phyloP scores from a whole-genome alignment of 345 rosid species.

The Bretschneidera sinensis region DNA sequence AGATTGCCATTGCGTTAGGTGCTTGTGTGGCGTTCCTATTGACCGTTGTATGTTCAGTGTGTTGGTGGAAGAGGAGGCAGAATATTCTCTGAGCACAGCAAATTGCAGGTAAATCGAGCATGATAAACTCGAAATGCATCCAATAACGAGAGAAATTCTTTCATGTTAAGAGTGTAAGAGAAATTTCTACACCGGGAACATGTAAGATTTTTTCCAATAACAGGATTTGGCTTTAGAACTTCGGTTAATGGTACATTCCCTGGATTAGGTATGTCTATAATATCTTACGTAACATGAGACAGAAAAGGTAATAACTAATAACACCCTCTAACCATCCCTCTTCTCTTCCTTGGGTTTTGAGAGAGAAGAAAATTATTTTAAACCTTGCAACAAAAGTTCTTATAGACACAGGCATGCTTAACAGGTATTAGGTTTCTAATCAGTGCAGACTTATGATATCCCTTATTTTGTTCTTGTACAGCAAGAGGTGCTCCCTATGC shows the following conservation, averaged over 20 bases:
- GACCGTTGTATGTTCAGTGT: slow-evolving; percentile 46
- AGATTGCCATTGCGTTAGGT: slow-evolving; percentile 74
- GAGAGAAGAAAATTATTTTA: not conserved
- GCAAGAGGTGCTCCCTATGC: slow-evolving; percentile 99
- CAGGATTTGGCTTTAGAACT: slow-evolving; percentile 1
- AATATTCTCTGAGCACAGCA: slow-evolving; percentile 86
- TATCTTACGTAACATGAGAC: not conserved
- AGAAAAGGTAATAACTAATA: not conserved
- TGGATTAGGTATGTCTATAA: not conserved
- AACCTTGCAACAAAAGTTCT: not conserved
- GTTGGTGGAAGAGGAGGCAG: slow-evolving; percentile 89
- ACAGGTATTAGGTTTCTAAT: not conserved
- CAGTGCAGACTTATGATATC: slow-evolving; percentile 3
- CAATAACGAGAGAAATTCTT: too few relatives aligned
- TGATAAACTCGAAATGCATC: too few relatives aligned
- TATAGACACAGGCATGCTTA: not conserved
- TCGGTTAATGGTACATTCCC: not conserved
- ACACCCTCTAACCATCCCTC: not conserved
- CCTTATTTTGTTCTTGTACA: slow-evolving; percentile 24
- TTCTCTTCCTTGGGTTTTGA: not conserved
- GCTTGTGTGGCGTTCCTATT: slow-evolving; percentile 46
- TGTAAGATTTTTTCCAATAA: not conserved
- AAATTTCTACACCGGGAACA: too few relatives aligned
- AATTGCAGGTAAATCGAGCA: slow-evolving; percentile 56
- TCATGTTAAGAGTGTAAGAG: too few relatives aligned